Evolutionary conservation across 495 filamentous ascomycete species (phyloP).

Genomic region (Bombardia bombarda): DNA sequence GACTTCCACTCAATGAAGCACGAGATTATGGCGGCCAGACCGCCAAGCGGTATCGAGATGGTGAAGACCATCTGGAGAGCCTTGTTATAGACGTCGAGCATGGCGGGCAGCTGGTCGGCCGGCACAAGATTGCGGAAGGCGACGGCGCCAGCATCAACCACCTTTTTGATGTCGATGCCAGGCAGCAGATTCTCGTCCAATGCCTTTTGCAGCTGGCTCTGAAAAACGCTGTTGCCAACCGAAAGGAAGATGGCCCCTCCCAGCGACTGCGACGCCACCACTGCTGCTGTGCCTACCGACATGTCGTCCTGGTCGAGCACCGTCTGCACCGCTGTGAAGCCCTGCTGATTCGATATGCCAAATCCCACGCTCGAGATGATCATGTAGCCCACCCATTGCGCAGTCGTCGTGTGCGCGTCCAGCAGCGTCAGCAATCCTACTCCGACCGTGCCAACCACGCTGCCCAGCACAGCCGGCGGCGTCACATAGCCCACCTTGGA

Average conservation of each 20-base stretch:
- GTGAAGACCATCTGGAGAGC: constrained; percentile 23
- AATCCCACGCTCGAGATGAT: constrained; percentile 45
- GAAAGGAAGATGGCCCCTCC: constrained; percentile 56
- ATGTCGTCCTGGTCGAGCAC: constrained; percentile 47
- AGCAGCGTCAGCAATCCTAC: constrained; percentile 58
- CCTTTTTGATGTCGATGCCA: constrained; percentile 19
- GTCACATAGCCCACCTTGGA: constrained; percentile 30
- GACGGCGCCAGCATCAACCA: constrained; percentile 40
- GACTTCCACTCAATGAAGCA: constrained; percentile 45
- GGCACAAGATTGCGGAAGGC: constrained; percentile 33
- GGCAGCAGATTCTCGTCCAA: constrained; percentile 8
- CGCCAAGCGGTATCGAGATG: constrained; percentile 26
- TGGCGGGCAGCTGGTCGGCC: constrained; percentile 15
- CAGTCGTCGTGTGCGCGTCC: constrained; percentile 35
- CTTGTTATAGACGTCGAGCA: constrained; percentile 23
- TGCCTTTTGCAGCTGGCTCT: constrained; percentile 36
- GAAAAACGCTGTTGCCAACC: constrained; percentile 54
- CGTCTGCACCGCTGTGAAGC: constrained; percentile 44
- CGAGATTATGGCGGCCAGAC: constrained; percentile 27
- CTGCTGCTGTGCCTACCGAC: constrained; percentile 50
- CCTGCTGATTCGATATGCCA: constrained; percentile 54
- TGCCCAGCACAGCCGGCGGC: constrained; percentile 44
- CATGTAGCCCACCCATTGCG: constrained; percentile 62
- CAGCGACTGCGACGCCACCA: constrained; percentile 54
- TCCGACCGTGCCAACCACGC: constrained; percentile 49